These are phyloP conservation scores for Chaetomium strumarium DNA, from an alignment of 2,329 filamentous ascomycete genomes.

Conservation along the genomic window DNA sequence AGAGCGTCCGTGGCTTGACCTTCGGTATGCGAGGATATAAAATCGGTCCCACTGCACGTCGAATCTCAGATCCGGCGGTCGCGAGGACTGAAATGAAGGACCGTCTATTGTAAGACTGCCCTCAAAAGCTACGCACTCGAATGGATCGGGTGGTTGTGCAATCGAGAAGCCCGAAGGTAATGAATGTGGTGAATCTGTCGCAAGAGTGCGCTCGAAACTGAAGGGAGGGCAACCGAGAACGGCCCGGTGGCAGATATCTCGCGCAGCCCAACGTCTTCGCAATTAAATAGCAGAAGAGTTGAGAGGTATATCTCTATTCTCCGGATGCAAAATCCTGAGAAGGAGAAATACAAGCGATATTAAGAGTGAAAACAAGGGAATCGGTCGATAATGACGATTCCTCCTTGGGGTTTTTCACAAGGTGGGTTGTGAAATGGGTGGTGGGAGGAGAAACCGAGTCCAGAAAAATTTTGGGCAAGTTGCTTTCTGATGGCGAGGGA, in stretches of 20 bases:
- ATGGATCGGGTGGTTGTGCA: slow-evolving; percentile 15
- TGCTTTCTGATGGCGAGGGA: slow-evolving; percentile 19
- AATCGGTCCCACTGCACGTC: slow-evolving; percentile 20
- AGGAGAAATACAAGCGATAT: slow-evolving; percentile 20
- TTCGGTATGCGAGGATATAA: slow-evolving; percentile 15
- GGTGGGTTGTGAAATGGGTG: slow-evolving; percentile 20
- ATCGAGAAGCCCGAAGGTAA: slow-evolving; percentile 21
- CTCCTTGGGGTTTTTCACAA: slow-evolving; percentile 24
- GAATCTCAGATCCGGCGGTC: slow-evolving; percentile 30
- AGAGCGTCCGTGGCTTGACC: slow-evolving; percentile 12
- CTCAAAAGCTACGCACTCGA: slow-evolving; percentile 11
- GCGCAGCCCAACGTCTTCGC: slow-evolving; percentile 12
- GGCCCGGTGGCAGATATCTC: slow-evolving; percentile 9
- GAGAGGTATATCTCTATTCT: slow-evolving; percentile 23
- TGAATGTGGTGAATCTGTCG: slow-evolving; percentile 23
- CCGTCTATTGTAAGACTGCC: slow-evolving; percentile 6
- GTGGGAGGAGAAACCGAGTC: slow-evolving; percentile 18
- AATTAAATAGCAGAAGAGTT: slow-evolving; percentile 21
- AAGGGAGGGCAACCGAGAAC: slow-evolving; percentile 17
- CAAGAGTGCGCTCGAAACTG: slow-evolving; percentile 10
- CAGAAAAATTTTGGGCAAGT: slow-evolving; percentile 22
- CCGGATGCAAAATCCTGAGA: slow-evolving; percentile 18
- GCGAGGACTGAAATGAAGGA: slow-evolving; percentile 21
- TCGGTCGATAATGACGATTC: slow-evolving; percentile 19
- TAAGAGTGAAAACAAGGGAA: slow-evolving; percentile 22